Percentiles rank a stretch among this genome's conserved stretches.
Conservation (phyloP, 768 basidiomycete genomes). For the Hygrophoropsis aurantiaca region DNA sequence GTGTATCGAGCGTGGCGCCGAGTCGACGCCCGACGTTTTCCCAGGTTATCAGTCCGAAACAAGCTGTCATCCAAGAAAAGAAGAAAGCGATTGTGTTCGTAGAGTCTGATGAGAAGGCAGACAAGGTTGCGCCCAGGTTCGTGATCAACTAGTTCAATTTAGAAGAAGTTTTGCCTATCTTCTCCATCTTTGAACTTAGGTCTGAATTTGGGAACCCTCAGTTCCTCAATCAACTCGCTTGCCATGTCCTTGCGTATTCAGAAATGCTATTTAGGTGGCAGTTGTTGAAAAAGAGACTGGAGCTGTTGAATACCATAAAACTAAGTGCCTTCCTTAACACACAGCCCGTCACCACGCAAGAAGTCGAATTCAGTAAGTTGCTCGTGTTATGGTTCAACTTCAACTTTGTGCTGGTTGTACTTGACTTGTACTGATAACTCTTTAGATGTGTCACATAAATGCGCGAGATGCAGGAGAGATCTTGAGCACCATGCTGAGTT, state of each 20-base stretch:
- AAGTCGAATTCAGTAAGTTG: slow-evolving; percentile 34
- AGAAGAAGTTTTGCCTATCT: slow-evolving; percentile 1
- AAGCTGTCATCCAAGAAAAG: slow-evolving; percentile 33
- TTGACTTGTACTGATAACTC: slow-evolving; percentile 2
- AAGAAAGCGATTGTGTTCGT: slow-evolving; percentile 39
- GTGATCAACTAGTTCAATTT: background rate
- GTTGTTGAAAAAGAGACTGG: slow-evolving; percentile 65
- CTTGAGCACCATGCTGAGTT: slow-evolving; percentile 32
- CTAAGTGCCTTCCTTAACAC: slow-evolving; percentile 22
- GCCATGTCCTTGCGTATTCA: slow-evolving; percentile 70
- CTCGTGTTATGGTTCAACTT: slow-evolving; percentile 2
- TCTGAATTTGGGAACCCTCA: slow-evolving; percentile 31
- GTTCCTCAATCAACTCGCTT: slow-evolving; percentile 43
- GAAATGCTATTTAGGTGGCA: slow-evolving; percentile 77
- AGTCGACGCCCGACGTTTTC: slow-evolving; percentile 41
- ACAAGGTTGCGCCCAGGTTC: slow-evolving; percentile 13
- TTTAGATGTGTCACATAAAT: slow-evolving; percentile 49
- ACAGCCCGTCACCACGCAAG: slow-evolving; percentile 26
- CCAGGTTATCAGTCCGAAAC: slow-evolving; percentile 35
- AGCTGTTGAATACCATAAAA: slow-evolving; percentile 68
- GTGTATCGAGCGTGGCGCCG: slow-evolving; percentile 44
- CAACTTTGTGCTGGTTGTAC: too few relatives aligned
- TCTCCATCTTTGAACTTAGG: slow-evolving; percentile 16
- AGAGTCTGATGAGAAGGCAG: slow-evolving; percentile 12
- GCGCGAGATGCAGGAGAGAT: slow-evolving; percentile 40